Evolutionary conservation across 768 basidiomycete species (phyloP).

Genomic region (Rhizopogon sp.): DNA sequence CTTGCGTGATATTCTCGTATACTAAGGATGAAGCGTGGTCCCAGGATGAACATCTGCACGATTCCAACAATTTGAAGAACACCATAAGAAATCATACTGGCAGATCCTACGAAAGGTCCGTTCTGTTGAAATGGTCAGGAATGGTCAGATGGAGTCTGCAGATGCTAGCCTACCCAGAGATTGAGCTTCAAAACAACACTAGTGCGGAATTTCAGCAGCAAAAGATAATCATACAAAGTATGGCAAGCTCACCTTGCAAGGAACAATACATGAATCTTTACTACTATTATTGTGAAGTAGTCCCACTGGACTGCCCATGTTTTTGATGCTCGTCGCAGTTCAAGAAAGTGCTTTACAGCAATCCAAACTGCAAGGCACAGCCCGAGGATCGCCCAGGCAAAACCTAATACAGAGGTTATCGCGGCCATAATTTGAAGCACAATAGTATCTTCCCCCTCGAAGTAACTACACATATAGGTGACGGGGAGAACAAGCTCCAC

Average conservation of each 20-base stretch:
- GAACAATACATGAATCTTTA: neutral
- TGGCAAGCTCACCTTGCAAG: neutral
- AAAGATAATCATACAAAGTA: neutral
- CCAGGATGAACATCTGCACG: neutral
- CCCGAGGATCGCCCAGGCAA: neutral
- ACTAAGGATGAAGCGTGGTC: neutral
- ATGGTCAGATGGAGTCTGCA: neutral
- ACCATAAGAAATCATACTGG: neutral
- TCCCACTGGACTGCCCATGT: neutral
- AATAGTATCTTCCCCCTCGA: neutral
- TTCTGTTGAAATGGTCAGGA: neutral
- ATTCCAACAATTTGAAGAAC: neutral
- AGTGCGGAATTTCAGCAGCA: neutral
- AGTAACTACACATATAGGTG: neutral
- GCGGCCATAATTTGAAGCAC: neutral
- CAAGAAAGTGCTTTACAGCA: neutral
- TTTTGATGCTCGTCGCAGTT: neutral
- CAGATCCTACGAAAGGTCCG: neutral
- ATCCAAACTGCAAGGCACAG: neutral
- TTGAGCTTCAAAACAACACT: neutral
- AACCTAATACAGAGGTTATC: neutral
- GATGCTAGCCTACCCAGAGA: neutral
- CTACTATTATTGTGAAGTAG: neutral
- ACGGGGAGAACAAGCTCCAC: neutral
- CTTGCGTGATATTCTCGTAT: neutral